A percentile compares a stretch with the other conserved stretches of the same genome.
These are phyloP conservation scores for Phytophthora pini DNA, from an alignment of 352 stramenopile genomes.

Conservation along the genomic window DNA sequence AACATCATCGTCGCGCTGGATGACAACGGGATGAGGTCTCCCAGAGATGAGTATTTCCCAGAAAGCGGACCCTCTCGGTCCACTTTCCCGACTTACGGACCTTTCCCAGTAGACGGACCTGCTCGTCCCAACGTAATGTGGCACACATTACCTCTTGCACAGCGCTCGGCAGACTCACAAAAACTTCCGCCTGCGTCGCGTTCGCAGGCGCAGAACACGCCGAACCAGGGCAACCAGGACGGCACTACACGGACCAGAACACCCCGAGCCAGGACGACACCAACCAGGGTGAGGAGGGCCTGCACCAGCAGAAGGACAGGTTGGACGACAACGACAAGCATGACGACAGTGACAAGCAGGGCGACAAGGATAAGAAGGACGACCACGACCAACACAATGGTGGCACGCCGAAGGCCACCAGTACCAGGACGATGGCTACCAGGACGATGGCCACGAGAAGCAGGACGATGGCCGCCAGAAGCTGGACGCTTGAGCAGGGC, in stretches of 20 bases:
- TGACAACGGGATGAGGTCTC: too few relatives aligned
- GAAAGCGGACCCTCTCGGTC: too few relatives aligned
- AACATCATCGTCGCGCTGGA: too few relatives aligned
- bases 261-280: slow-evolving; percentile 10
- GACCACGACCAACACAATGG: background rate
- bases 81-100: too few relatives aligned
- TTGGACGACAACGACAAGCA: background rate
- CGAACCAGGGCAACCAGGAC: slow-evolving; percentile 12
- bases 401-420: too few relatives aligned
- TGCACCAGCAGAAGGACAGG: slow-evolving; percentile 20
- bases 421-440: background rate
- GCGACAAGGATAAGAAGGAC: slow-evolving; percentile 2
- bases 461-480: background rate
- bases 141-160: too few relatives aligned
- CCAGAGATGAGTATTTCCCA: too few relatives aligned
- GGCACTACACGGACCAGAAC: slow-evolving; percentile 13
- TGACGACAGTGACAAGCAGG: background rate
- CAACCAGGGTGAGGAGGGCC: slow-evolving; percentile 17
- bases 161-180: too few relatives aligned
- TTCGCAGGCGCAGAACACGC: slow-evolving; percentile 14
- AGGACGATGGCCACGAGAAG: background rate
- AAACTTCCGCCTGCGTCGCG: too few relatives aligned
- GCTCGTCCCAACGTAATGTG: too few relatives aligned
- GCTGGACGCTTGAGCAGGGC: too few relatives aligned
- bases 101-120: too few relatives aligned